Percentiles rank a stretch among this genome's conserved stretches.
Conservation (phyloP, 495 filamentous ascomycete genomes). For the Penicillium bialowiezense region DNA sequence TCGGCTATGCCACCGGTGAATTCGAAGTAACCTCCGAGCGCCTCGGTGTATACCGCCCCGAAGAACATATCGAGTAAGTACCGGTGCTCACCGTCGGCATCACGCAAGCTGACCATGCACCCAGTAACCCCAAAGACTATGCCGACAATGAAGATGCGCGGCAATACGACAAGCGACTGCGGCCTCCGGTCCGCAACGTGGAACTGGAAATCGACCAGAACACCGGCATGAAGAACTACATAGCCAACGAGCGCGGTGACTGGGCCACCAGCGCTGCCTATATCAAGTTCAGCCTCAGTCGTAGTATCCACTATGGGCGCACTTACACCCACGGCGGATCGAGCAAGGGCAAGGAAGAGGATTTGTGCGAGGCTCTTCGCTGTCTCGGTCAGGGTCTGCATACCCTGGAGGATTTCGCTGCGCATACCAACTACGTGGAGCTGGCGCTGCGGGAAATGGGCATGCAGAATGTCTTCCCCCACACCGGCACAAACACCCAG, state of each 20-base stretch:
- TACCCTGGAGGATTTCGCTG: conserved; percentile 92
- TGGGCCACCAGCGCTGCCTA: conserved; percentile 93
- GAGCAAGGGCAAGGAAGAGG: conserved; percentile 69
- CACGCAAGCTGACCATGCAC: too few relatives aligned
- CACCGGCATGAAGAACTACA: conserved; percentile 99
- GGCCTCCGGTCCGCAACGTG: conserved; percentile 65
- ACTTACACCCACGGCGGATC: conserved; percentile 73
- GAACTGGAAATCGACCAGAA: conserved; percentile 81
- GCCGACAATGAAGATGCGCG: conserved; percentile 86
- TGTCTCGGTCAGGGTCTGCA: conserved; percentile 89
- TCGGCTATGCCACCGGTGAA: conserved; percentile 95
- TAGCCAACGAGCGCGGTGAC: conserved; percentile 79
- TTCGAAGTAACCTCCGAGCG: conserved; percentile 94
- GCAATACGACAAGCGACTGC: conserved; percentile 77
- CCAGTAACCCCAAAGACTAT: conserved; percentile 79
- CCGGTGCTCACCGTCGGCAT: too few relatives aligned
- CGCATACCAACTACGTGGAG: conserved; percentile 94
- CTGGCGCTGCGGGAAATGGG: conserved; percentile 83
- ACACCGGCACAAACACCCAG: conserved; percentile 72
- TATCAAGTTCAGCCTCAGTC: conserved; percentile 75
- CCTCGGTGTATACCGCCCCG: conserved; percentile 87
- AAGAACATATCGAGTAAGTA: conserved; percentile 83
- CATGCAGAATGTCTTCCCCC: conserved; percentile 77
- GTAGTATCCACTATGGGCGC: conserved; percentile 86
- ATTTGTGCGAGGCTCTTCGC: conserved; percentile 85